Conservation (phyloP, 345 rosid genomes). For the Nasturtium officinale region DNA sequence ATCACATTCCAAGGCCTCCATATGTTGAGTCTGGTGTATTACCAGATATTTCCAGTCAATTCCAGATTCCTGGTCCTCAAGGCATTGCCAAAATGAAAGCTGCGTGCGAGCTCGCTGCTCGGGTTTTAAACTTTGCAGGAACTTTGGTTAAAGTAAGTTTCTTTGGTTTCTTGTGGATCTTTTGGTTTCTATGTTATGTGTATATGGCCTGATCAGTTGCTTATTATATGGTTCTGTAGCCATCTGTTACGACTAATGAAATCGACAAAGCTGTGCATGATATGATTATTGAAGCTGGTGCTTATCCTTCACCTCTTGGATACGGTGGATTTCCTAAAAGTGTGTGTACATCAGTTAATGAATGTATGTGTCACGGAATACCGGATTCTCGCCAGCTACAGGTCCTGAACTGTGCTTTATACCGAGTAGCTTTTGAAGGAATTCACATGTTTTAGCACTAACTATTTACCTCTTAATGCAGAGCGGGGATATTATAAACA, state of each 20-base stretch:
- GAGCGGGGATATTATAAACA: slow-evolving; percentile 90
- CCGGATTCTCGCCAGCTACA: slow-evolving; percentile 97
- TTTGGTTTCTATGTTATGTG: neutral
- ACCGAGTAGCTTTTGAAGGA: neutral
- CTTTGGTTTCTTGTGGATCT: neutral
- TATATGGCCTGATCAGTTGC: slow-evolving; percentile 13
- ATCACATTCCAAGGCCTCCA: slow-evolving; percentile 77
- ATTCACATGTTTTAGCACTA: slow-evolving; percentile 15
- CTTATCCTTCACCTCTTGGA: slow-evolving; percentile 98
- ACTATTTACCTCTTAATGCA: slow-evolving; percentile 47
- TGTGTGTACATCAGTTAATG: slow-evolving; percentile 92
- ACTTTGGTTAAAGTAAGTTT: slow-evolving; percentile 73
- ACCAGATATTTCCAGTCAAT: slow-evolving; percentile 67
- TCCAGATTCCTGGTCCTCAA: slow-evolving; percentile 76
- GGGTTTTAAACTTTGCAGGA: slow-evolving; percentile 76
- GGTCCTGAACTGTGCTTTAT: slow-evolving; percentile 49
- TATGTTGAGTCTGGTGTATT: slow-evolving; percentile 56
- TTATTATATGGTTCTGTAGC: slow-evolving; percentile 48
- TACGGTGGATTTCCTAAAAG: slow-evolving; percentile 96
- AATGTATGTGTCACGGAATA: slow-evolving; percentile 97
- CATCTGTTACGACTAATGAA: slow-evolving; percentile 88
- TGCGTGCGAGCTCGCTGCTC: slow-evolving; percentile 93
- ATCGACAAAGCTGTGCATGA: slow-evolving; percentile 90
- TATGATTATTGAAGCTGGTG: slow-evolving; percentile 92
- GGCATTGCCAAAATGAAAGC: slow-evolving; percentile 75